These are phyloP conservation scores for Candida ponderosae DNA, from an alignment of 805 yeast genomes.

Conservation along the genomic window DNA sequence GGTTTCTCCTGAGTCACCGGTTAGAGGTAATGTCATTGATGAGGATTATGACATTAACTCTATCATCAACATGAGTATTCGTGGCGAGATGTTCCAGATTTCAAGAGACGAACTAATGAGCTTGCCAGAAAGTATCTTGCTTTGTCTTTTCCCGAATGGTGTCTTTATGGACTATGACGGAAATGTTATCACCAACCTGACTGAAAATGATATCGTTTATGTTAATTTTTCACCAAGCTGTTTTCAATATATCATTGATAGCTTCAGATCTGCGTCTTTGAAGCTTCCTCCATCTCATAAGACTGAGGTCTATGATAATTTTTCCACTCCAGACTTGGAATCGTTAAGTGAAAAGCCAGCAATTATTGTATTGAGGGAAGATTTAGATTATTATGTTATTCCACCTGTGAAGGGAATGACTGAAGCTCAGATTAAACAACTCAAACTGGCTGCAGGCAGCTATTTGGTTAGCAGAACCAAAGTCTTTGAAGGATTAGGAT, in stretches of 20 bases:
- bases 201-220: slow-evolving; percentile 72
- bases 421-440: slow-evolving; percentile 50
- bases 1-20: slow-evolving; percentile 39
- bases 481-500: slow-evolving; percentile 79
- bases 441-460: slow-evolving; percentile 71
- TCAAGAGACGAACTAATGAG: slow-evolving; percentile 87
- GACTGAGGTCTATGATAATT: slow-evolving; percentile 28
- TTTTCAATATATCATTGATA: slow-evolving; percentile 71
- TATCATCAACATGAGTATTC: slow-evolving; percentile 65
- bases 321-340: slow-evolving; percentile 44
- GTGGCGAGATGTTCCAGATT: slow-evolving; percentile 68
- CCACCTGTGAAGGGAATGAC: slow-evolving; percentile 58
- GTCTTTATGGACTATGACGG: slow-evolving; percentile 75
- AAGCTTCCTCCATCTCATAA: slow-evolving; percentile 38
- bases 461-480: slow-evolving; percentile 45
- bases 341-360: slow-evolving; percentile 78
- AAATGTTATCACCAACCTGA: slow-evolving; percentile 66
- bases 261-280: slow-evolving; percentile 62
- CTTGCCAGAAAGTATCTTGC: slow-evolving; percentile 80
- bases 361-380: slow-evolving; percentile 87
- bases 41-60: slow-evolving; percentile 41
- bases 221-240: slow-evolving; percentile 86
- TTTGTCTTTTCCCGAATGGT: slow-evolving; percentile 87
- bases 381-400: slow-evolving; percentile 85
- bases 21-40: slow-evolving; percentile 8